phyloP scores from a whole-genome alignment of 1,284 basidiomycete species.

The Ceratorhiza oryzae-sativae region DNA sequence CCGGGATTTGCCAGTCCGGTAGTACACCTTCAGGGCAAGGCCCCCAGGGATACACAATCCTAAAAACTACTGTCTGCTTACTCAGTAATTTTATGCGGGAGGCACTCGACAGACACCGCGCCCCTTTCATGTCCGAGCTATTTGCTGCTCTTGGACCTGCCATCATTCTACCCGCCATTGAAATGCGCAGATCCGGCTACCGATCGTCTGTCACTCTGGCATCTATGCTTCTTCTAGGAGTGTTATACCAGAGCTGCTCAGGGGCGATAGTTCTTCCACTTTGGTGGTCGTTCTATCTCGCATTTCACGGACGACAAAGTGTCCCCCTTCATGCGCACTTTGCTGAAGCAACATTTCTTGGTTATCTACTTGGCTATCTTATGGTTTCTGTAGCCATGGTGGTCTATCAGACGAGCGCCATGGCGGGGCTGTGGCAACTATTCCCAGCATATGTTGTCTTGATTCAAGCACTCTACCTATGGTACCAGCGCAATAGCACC shows the following conservation, averaged over 20 bases:
- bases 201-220: not conserved
- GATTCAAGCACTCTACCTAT: constrained; percentile 15
- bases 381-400: constrained; percentile 5
- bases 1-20: not conserved
- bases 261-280: constrained; percentile 19
- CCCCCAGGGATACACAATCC: not conserved
- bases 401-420: constrained; percentile 16
- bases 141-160: constrained; percentile 19
- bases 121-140: constrained; percentile 12
- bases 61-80: not conserved
- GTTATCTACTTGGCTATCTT: constrained; percentile 26
- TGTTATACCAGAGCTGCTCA: constrained; percentile 2
- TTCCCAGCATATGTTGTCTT: constrained; percentile 16
- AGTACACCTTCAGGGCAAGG: not conserved
- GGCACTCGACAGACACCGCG: not conserved
- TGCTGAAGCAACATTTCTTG: constrained; percentile 21
- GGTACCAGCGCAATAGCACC: not conserved
- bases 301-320: not conserved
- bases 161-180: constrained; percentile 13
- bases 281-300: constrained; percentile 20
- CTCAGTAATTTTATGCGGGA: constrained; percentile 19
- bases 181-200: constrained; percentile 33
- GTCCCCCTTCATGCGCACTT: constrained; percentile 18
- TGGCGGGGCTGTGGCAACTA: constrained; percentile 12
- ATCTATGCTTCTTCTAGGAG: constrained; percentile 27